Evolutionary conservation across 1,139 yeast genomes (phyloP).

Genomic region (Schizosaccharomyces versatilis): DNA sequence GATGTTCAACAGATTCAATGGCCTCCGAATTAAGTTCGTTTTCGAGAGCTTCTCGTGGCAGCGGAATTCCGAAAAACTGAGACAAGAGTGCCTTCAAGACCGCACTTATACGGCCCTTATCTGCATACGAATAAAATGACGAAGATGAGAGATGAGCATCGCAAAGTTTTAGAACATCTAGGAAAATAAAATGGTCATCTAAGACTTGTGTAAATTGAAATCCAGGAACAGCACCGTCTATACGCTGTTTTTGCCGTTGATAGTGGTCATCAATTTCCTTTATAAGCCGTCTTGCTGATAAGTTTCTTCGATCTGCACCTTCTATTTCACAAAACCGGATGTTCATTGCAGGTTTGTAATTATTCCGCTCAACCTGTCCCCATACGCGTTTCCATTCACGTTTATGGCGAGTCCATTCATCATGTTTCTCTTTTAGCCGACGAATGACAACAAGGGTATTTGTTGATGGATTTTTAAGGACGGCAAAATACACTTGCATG

Average conservation of each 20-base stretch:
- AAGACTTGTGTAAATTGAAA: background rate
- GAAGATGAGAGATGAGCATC: background rate
- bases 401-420: conserved; percentile 95
- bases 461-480: conserved; percentile 82
- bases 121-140: background rate
- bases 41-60: background rate
- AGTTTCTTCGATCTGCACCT: background rate
- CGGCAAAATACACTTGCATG: conserved; percentile 81
- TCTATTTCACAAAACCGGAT: conserved; percentile 32
- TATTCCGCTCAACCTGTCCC: conserved; percentile 95
- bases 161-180: background rate
- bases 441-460: conserved; percentile 85
- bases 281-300: background rate
- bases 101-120: background rate
- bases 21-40: background rate
- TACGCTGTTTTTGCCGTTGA: background rate
- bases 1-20: background rate
- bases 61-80: background rate
- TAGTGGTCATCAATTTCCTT: background rate
- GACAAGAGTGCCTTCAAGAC: background rate
- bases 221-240: background rate
- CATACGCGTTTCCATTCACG: conserved; percentile 98
- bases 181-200: background rate
- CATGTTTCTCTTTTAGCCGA: conserved; percentile 88
- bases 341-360: conserved; percentile 75